A percentile compares a stretch with the other conserved stretches of the same genome.
Conservation (phyloP, 176 grass and related monocot species). For the Zea luxurians region DNA sequence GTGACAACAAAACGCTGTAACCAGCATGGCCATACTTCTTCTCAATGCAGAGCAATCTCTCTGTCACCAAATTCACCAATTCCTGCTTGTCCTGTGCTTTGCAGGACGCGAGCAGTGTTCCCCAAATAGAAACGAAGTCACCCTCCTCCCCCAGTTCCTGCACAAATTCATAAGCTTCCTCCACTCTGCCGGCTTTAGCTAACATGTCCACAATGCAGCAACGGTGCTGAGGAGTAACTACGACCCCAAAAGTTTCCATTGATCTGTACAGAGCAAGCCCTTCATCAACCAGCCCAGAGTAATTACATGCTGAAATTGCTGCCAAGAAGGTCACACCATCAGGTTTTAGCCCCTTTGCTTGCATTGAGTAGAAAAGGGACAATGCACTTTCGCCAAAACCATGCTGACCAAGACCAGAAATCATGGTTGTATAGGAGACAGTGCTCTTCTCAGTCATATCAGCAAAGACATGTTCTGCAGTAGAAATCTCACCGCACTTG, state of each 20-base stretch:
- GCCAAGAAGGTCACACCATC: constrained; percentile 77
- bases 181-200: constrained; percentile 65
- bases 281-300: constrained; percentile 70
- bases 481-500: constrained; percentile 69
- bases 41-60: constrained; percentile 65
- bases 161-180: constrained; percentile 77
- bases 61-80: constrained; percentile 55
- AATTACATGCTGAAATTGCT: constrained; percentile 71
- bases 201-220: constrained; percentile 73
- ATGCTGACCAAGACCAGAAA: constrained; percentile 80
- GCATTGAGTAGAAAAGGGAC: constrained; percentile 70
- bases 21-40: constrained; percentile 60
- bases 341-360: constrained; percentile 51
- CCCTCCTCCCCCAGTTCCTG: constrained; percentile 61
- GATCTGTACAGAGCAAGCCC: constrained; percentile 71
- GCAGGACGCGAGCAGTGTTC: constrained; percentile 74
- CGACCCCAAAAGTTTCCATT: constrained; percentile 61
- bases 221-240: constrained; percentile 67
- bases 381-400: constrained; percentile 65
- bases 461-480: constrained; percentile 67
- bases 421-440: constrained; percentile 76
- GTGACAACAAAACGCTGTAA: constrained; percentile 67
- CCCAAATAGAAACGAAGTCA: constrained; percentile 82
- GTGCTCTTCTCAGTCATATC: constrained; percentile 72
- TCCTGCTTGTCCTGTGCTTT: constrained; percentile 63